A percentile compares a stretch with the other conserved stretches of the same genome.
Evolutionary conservation across 2,329 filamentous ascomycete species (phyloP).

Genomic region (Fusarium marasasianum): DNA sequence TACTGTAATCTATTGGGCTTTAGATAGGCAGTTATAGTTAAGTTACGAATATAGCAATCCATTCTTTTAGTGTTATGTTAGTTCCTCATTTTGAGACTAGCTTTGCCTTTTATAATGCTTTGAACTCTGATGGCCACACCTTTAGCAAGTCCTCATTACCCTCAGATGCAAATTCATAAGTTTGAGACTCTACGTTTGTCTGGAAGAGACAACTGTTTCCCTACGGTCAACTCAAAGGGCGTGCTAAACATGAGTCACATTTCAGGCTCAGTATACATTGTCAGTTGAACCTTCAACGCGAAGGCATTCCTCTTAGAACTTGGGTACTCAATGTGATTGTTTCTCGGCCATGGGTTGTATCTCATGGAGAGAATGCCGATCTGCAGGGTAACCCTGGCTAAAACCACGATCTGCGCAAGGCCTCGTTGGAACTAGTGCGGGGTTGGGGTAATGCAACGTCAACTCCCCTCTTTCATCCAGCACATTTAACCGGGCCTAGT

Average conservation of each 20-base stretch:
- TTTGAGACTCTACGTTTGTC: fast-evolving
- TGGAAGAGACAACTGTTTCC: background rate
- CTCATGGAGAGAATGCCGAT: background rate
- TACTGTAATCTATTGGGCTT: fast-evolving
- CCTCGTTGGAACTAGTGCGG: background rate
- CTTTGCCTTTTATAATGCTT: fast-evolving
- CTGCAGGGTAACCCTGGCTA: background rate
- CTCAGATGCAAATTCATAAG: fast-evolving
- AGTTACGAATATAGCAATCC: fast-evolving
- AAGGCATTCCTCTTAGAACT: background rate
- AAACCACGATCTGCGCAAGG: background rate
- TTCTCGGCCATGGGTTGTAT: background rate
- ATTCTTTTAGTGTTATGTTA: background rate
- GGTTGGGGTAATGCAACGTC: background rate
- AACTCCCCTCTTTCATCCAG: no score
- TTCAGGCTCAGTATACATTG: background rate
- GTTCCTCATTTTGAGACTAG: background rate
- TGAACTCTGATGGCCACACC: fast-evolving
- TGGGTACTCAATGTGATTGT: background rate
- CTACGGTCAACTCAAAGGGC: background rate
- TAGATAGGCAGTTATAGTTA: no score
- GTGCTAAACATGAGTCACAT: background rate
- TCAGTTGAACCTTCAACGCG: fast-evolving
- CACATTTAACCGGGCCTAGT: background rate
- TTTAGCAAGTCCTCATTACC: fast-evolving